Conservation (phyloP, 2,329 filamentous ascomycete species). For the Sarocladium strictum region DNA sequence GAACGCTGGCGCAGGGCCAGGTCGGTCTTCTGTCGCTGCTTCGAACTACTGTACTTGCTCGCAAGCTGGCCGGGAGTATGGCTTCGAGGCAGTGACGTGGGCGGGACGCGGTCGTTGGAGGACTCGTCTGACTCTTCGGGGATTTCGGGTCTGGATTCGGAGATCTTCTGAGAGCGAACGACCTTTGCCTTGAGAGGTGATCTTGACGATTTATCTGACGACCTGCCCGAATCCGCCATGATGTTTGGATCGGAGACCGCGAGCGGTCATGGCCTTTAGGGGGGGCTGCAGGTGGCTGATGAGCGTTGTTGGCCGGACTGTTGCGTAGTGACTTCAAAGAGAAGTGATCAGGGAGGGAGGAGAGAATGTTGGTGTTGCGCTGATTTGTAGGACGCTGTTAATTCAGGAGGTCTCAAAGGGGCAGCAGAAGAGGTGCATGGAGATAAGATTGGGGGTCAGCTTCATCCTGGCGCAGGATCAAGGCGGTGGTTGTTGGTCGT, state of each 20-base stretch:
- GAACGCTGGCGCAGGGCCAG: conserved; percentile 48
- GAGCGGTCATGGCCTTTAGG: conserved; percentile 22
- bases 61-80: conserved; percentile 58
- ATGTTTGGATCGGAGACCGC: conserved; percentile 4
- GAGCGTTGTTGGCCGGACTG: neutral
- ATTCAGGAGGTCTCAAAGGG: conserved; percentile 3
- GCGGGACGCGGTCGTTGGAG: conserved; percentile 23
- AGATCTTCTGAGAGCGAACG: conserved; percentile 49
- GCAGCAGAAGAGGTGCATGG: neutral
- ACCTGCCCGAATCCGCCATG: conserved; percentile 38
- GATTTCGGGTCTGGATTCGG: conserved; percentile 22
- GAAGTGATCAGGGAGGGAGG: neutral
- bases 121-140: conserved; percentile 30
- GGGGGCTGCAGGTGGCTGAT: neutral
- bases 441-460: conserved; percentile 8
- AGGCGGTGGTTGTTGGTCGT: conserved; percentile 6
- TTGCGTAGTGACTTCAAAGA: neutral
- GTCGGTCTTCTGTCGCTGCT: conserved; percentile 34
- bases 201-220: conserved; percentile 23
- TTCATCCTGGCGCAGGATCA: conserved; percentile 3
- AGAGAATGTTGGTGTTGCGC: neutral
- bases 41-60: conserved; percentile 41
- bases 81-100: conserved; percentile 41
- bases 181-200: conserved; percentile 29
- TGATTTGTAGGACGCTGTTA: neutral